Evolutionary conservation across 495 filamentous ascomycete species (phyloP), one percentile per base, ranked within the genome.

Genomic region (Talaromyces trachyspermus): DNA sequence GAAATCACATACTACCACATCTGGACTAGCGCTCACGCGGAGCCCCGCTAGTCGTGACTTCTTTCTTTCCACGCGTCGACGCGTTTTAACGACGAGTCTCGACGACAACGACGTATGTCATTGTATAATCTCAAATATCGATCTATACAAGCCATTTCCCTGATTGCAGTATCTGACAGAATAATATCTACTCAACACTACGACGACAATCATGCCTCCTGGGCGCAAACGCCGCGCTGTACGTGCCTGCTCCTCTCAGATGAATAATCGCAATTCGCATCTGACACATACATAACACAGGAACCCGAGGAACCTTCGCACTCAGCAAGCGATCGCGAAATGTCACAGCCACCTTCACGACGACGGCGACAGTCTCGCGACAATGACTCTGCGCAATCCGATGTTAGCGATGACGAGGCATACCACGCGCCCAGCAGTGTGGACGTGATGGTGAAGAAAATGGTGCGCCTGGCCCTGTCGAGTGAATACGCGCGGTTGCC

Each of bases 381-480:
- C 10, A 51, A 60, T 14, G 43, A 38, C 20, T 51, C 57, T 15
- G 18, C 17, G 23, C 20, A 47, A 29, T 47, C 42, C 44, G 40
- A 37, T 12, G 38, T 49, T 24, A 51, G 54, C 47, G 59, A 45
- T 18, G 62, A 61, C 24, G 47, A 56, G 15, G 57, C 48, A 26
- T 49, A 47, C 25, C 55, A 56, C 33, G 60, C 62, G 26, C 65
- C 63, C 24, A 63, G 61, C 20, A 77, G 65, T 53, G 68, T 70
- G 5, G 78, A 84, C 42, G 80, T 85, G 50, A 70, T 91, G 55
- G 80, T 88, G 24, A 96, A 95, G 66, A 95, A 89, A 53, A 67
- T 98, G 38, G 84, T 97, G 15, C 82, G 92, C n/a, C 78, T 95
- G 35, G 92, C 89, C 2, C 62, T 97, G 5, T 79, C 90, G 2